Base-by-base conservation (phyloP, 2,329 filamentous ascomycete species). In the Chaetothyriales sp. region DNA sequence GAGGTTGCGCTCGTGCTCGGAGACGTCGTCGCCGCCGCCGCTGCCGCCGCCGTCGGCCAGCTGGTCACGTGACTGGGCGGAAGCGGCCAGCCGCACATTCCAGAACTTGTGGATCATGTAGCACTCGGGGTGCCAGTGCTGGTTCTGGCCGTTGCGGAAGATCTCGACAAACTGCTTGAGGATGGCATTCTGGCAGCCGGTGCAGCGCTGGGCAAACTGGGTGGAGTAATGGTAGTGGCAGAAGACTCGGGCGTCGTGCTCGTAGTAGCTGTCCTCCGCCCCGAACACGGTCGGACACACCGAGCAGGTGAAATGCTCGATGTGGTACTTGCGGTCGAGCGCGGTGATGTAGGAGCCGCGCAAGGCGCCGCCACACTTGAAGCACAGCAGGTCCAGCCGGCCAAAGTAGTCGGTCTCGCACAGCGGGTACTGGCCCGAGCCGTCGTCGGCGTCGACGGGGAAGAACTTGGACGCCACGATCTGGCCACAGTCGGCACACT, bases 101-200 rank as follows among this genome's bases (percentile, higher is more conserved):
- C 92, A 98, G 69, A 97, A 98, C 65, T 98, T 98, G 72, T 98
- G 92, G 57, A 98, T 98, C 92, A 98, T 98, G 70, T 98, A 98
- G 69, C 92, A 98, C 69, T 98, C 92, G 1, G 92, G 92, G 66
- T 98, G 92, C 92, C 92, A 98, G 67, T 98, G 92, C 65, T 98
- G 92, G 65, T 97, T 95, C 66, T 95, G 86, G 1, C 90, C 90
- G 68, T 97, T 97, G 61, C 92, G 84, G 70, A 89, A 98, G 56
- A 98, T 97, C 69, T 98, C 92, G 55, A 98, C 92, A 67, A 98
- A 98, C 67, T 98, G 92, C 72, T 98, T 98, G 44, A 98, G 75
- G 57, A 98, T 98, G 49, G 92, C 88, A 2, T 90, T 95, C 64
- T 95, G 89, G 64, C 92, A 98, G 58, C 92, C 92, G 67, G 94